Conservation (phyloP, 495 filamentous ascomycete species). For the Xylaria scruposa region DNA sequence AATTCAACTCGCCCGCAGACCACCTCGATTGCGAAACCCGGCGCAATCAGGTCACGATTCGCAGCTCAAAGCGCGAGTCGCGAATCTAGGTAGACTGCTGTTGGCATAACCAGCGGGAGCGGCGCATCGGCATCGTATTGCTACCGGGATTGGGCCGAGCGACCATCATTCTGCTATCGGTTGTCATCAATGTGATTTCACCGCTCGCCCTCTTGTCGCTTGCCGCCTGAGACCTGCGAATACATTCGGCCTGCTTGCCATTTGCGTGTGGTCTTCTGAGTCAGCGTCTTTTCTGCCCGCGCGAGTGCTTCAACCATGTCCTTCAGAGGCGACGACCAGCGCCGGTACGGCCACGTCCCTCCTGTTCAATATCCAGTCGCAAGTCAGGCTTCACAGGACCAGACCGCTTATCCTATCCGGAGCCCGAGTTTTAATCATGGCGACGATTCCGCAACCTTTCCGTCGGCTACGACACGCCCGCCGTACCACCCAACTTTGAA, state of each 20-base stretch:
- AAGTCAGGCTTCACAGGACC: constrained; percentile 43
- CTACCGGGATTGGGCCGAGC: background rate
- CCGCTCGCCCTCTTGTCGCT: background rate
- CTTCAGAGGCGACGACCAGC: constrained; percentile 59
- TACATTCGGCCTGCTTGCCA: background rate
- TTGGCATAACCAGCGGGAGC: background rate
- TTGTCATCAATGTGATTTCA: constrained; percentile 15
- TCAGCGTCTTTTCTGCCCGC: background rate
- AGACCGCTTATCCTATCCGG: constrained; percentile 53
- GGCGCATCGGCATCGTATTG: background rate
- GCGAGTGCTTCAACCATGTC: constrained; percentile 51
- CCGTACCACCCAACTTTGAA: constrained; percentile 39
- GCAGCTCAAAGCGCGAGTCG: background rate
- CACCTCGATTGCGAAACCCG: background rate
- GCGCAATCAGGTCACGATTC: background rate
- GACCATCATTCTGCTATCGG: background rate
- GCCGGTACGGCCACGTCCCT: constrained; percentile 63
- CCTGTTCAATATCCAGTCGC: constrained; percentile 62
- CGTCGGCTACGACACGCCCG: constrained; percentile 43
- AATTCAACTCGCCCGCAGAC: constrained; percentile 7
- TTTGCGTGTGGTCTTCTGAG: constrained; percentile 10
- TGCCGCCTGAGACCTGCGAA: constrained; percentile 1
- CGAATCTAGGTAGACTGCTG: background rate
- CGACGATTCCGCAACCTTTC: constrained; percentile 68
- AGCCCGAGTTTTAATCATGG: constrained; percentile 80